These are phyloP conservation scores for Rhizoclosmatium sp. DNA, from an alignment of 192 early-diverging fungal genomes.

Conservation along the genomic window DNA sequence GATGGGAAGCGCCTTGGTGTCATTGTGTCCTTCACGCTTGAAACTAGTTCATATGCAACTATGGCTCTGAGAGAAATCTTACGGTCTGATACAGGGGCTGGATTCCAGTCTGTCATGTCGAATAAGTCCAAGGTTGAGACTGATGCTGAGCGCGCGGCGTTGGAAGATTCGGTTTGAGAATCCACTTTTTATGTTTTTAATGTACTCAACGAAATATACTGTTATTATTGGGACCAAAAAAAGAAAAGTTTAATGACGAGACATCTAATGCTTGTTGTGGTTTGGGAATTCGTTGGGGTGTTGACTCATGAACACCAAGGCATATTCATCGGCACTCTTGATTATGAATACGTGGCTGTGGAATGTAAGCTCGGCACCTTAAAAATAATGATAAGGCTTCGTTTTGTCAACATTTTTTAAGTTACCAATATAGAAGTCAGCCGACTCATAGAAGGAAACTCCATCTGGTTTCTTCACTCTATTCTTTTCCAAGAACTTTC, in stretches of 20 bases:
- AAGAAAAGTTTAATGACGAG: background rate
- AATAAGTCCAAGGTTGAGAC: slow-evolving; percentile 9
- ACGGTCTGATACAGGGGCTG: slow-evolving; percentile 52
- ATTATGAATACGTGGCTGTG: slow-evolving; percentile 61
- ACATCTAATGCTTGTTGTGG: slow-evolving; percentile 1
- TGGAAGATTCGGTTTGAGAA: background rate
- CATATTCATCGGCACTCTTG: slow-evolving; percentile 65
- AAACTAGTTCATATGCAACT: slow-evolving; percentile 90
- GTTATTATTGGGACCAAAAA: background rate
- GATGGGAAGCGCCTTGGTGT: slow-evolving; percentile 78
- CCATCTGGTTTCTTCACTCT: slow-evolving; percentile 57
- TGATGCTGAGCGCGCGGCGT: slow-evolving; percentile 9
- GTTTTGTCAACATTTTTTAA: background rate
- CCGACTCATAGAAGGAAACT: slow-evolving; percentile 45
- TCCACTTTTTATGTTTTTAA: background rate
- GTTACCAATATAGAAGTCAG: slow-evolving; percentile 63
- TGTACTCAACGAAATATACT: too few species aligned
- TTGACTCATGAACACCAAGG: slow-evolving; percentile 62
- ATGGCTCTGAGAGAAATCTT: slow-evolving; percentile 95
- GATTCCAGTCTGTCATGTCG: slow-evolving; percentile 40
- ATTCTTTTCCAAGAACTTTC: slow-evolving; percentile 66
- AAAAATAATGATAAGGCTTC: background rate
- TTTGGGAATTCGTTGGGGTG: slow-evolving; percentile 43
- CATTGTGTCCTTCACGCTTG: slow-evolving; percentile 78
- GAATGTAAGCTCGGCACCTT: slow-evolving; percentile 58